These are phyloP conservation scores for Exophiala oligosperma DNA, from an alignment of 2,329 filamentous ascomycete genomes.

Conservation along the genomic window DNA sequence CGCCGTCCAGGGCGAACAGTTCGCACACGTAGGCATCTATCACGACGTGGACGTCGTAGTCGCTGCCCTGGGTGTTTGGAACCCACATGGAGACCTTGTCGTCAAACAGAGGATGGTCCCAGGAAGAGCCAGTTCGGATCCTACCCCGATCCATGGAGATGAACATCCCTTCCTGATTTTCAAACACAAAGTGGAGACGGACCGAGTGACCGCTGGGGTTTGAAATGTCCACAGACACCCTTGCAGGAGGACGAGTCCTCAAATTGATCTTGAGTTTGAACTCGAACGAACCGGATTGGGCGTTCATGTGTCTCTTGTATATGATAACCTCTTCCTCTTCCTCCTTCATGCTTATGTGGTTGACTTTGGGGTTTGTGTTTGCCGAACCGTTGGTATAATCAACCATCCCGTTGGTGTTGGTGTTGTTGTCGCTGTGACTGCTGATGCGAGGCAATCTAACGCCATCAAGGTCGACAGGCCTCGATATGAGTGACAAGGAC, in stretches of 20 bases:
- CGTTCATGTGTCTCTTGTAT: neutral
- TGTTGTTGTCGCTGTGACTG: too few relatives aligned
- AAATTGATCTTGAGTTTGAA: slow-evolving; percentile 3
- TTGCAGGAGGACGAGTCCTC: neutral
- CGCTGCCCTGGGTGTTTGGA: neutral
- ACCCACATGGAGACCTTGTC: slow-evolving; percentile 5
- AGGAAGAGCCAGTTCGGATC: neutral
- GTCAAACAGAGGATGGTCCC: slow-evolving; percentile 5
- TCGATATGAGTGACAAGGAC: slow-evolving; percentile 2
- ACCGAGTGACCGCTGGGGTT: slow-evolving; percentile 1
- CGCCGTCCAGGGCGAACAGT: slow-evolving; percentile 1
- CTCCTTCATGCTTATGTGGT: too few relatives aligned
- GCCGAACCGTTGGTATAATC: too few relatives aligned
- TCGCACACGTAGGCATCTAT: slow-evolving; percentile 1
- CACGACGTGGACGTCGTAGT: slow-evolving; percentile 1
- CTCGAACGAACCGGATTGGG: neutral
- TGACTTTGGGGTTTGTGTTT: neutral
- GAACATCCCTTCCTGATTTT: neutral
- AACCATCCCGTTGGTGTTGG: too few relatives aligned
- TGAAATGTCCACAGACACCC: neutral
- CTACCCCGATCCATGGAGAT: neutral
- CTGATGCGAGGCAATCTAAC: neutral
- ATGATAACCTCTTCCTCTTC: neutral
- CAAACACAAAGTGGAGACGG: neutral
- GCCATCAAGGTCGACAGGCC: neutral